Conservation (phyloP, 805 yeast genomes). For the Wickerhamiella dianesei region DNA sequence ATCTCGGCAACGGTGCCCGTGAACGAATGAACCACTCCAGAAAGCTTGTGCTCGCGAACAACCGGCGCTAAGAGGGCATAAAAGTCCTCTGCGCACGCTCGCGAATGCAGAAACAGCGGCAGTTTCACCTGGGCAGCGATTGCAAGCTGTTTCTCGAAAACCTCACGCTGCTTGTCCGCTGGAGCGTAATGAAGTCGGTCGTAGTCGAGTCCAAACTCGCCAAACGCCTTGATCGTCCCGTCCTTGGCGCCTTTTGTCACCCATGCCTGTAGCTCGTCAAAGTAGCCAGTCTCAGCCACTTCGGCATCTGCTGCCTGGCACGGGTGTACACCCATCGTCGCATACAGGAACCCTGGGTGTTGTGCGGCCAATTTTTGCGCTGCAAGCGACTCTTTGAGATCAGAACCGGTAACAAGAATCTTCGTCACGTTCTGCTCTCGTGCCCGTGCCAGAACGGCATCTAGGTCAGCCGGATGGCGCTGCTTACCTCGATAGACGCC, state of each 20-base stretch:
- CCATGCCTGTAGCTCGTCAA: conserved; percentile 37
- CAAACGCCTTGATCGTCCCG: conserved; percentile 65
- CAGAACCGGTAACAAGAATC: conserved; percentile 75
- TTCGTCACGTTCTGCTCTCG: conserved; percentile 46
- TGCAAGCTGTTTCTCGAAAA: conserved; percentile 63
- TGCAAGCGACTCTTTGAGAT: conserved; percentile 48
- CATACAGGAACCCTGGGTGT: conserved; percentile 21
- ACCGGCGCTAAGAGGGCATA: conserved; percentile 49
- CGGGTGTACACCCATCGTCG: conserved; percentile 93
- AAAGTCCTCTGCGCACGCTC: conserved; percentile 76
- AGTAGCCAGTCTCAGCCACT: conserved; percentile 29
- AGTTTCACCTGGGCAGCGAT: conserved; percentile 37
- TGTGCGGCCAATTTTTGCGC: conserved; percentile 43
- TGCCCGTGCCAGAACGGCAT: conserved; percentile 54
- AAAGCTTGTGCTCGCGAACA: conserved; percentile 12
- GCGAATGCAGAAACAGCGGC: conserved; percentile 83
- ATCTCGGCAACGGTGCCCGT: conserved; percentile 69
- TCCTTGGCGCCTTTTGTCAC: conserved; percentile 34
- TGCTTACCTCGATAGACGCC: conserved; percentile 64
- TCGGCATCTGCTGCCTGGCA: conserved; percentile 43
- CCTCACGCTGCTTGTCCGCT: conserved; percentile 48
- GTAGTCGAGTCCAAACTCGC: conserved; percentile 92
- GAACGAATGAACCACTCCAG: conserved; percentile 90
- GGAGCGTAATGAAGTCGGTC: conserved; percentile 73
- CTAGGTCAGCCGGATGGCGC: conserved; percentile 56